These are phyloP conservation scores for Trichosporon sp. DNA, from an alignment of 1,284 basidiomycete genomes.

Conservation along the genomic window DNA sequence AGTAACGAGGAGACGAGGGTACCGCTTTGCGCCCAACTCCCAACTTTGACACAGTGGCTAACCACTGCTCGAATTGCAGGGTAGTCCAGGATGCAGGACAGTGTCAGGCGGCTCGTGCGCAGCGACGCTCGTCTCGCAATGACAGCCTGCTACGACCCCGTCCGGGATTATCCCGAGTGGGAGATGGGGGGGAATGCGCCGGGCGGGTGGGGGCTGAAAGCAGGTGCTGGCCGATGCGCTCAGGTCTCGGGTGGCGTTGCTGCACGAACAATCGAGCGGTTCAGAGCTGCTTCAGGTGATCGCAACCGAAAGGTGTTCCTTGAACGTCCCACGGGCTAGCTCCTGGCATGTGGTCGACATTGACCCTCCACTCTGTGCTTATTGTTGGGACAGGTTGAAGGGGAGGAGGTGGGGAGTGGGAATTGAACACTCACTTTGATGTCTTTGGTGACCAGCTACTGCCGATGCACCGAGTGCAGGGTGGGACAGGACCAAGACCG, in stretches of 20 bases:
- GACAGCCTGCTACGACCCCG: not conserved
- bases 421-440: not conserved
- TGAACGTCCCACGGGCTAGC: not conserved
- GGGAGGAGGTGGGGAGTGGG: not conserved
- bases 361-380: slow-evolving; percentile 9
- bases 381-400: slow-evolving; percentile 14
- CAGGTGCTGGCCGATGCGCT: not conserved
- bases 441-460: not conserved
- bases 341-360: slow-evolving; percentile 8
- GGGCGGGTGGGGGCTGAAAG: not conserved
- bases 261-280: slow-evolving; percentile 12
- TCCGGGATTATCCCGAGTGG: not conserved
- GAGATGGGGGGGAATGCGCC: not conserved
- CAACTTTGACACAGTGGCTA: slow-evolving; percentile 1
- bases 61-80: slow-evolving; percentile 7
- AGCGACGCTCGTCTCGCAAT: not conserved
- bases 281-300: slow-evolving; percentile 1
- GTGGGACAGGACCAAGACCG: not conserved
- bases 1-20: slow-evolving; percentile 15
- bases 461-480: not conserved
- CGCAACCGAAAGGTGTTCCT: slow-evolving; percentile 6
- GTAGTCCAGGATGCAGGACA: not conserved
- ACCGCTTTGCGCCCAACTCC: not conserved
- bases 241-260: slow-evolving; percentile 16
- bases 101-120: slow-evolving; percentile 1